Conservation (phyloP, 768 basidiomycete species). For the Leucogyrophana mollusca region DNA sequence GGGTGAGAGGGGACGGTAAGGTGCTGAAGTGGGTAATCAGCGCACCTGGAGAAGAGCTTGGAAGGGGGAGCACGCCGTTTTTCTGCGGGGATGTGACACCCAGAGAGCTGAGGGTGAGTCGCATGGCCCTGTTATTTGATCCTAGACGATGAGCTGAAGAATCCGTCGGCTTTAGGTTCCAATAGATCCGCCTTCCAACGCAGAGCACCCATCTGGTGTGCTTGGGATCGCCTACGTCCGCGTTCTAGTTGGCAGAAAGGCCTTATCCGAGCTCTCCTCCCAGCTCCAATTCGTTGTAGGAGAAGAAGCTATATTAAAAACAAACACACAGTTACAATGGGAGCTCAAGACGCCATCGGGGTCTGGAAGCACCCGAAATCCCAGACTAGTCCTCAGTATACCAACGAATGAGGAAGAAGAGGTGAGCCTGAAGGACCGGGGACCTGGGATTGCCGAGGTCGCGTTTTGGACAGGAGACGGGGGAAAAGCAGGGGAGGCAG, state of each 20-base stretch:
- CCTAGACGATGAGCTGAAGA: too few species aligned
- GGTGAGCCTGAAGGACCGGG: constrained; percentile 24
- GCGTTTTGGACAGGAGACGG: constrained; percentile 41
- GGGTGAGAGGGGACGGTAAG: constrained; percentile 54
- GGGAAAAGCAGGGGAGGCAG: constrained; percentile 28
- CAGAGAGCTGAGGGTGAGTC: constrained; percentile 53
- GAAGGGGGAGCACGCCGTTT: constrained; percentile 52
- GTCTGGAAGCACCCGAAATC: constrained; percentile 9
- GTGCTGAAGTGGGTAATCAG: constrained; percentile 60
- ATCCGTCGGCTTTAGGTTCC: constrained; percentile 44
- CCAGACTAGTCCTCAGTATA: constrained; percentile 35
- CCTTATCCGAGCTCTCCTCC: constrained; percentile 29
- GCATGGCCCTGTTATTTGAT: not conserved
- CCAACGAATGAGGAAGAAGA: constrained; percentile 36
- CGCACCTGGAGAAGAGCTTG: constrained; percentile 26
- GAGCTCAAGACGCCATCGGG: constrained; percentile 34
- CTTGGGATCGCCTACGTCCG: constrained; percentile 49
- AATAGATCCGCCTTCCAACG: constrained; percentile 42
- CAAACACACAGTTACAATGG: constrained; percentile 36
- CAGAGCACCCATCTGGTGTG: constrained; percentile 49
- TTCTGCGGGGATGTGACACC: constrained; percentile 76
- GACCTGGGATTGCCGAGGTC: constrained; percentile 51
- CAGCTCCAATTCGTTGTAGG: constrained; percentile 53
- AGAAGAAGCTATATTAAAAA: constrained; percentile 28
- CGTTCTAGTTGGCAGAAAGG: constrained; percentile 33